Conservation (phyloP, 208 protist genomes). For the Kentomonas sorsogonicus region DNA sequence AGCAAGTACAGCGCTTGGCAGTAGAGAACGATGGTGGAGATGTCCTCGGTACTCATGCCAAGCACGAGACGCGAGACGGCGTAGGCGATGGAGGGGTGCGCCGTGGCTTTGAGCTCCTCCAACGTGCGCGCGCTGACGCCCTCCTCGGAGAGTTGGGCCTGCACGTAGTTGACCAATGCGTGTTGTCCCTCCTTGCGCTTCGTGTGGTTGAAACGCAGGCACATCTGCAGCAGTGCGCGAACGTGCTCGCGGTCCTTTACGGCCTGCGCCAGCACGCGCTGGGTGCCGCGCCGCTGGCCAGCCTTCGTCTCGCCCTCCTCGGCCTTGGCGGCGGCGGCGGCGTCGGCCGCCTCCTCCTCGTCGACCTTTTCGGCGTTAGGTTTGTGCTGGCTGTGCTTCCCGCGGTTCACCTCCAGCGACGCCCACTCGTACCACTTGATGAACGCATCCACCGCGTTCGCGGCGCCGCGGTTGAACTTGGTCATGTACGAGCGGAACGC, state of each 20-base stretch:
- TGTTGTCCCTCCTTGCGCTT: constrained; percentile 75
- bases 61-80: constrained; percentile 73
- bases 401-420: constrained; percentile 59
- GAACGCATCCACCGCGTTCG: constrained; percentile 53
- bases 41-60: constrained; percentile 83
- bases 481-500: constrained; percentile 66
- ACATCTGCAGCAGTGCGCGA: constrained; percentile 79
- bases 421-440: constrained; percentile 84
- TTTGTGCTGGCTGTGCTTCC: constrained; percentile 19
- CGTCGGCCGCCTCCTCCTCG: constrained; percentile 10
- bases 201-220: constrained; percentile 67
- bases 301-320: constrained; percentile 10
- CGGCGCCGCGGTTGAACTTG: constrained; percentile 57
- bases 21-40: constrained; percentile 69
- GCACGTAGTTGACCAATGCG: constrained; percentile 81
- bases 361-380: neutral
- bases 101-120: constrained; percentile 55
- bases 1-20: constrained; percentile 68
- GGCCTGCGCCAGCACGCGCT: constrained; percentile 57
- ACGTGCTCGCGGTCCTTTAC: constrained; percentile 76
- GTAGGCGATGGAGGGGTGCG: constrained; percentile 77
- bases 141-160: constrained; percentile 44
- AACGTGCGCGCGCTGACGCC: constrained; percentile 64
- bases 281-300: constrained; percentile 39
- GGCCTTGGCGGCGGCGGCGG: neutral